These are phyloP conservation scores for Pythium aristosporum DNA, from an alignment of 352 stramenopile species.

Conservation along the genomic window DNA sequence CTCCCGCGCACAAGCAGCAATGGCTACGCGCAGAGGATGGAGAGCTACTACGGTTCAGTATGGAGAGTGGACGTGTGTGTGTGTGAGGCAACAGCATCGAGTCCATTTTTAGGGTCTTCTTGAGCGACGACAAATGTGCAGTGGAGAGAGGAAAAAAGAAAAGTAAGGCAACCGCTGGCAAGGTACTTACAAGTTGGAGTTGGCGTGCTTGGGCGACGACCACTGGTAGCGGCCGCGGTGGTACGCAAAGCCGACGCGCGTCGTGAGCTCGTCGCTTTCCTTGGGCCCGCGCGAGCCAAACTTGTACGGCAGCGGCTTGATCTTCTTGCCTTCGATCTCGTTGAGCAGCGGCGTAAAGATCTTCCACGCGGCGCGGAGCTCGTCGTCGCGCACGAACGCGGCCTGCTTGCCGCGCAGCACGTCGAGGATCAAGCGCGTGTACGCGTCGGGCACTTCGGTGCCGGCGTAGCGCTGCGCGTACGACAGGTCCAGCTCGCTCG, in stretches of 20 bases:
- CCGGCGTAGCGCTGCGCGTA: conserved; percentile 90
- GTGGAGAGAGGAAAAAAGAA: background rate
- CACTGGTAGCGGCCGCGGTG: conserved; percentile 76
- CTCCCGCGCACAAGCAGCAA: too few relatives aligned
- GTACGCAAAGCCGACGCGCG: conserved; percentile 73
- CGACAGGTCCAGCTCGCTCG: conserved; percentile 96
- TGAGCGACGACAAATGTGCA: background rate
- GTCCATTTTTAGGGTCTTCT: too few relatives aligned
- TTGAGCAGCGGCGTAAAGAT: conserved; percentile 99
- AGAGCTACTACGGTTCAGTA: too few relatives aligned
- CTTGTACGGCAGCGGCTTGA: conserved; percentile 91
- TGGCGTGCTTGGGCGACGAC: conserved; percentile 41
- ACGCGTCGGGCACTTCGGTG: conserved; percentile 94
- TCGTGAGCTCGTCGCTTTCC: conserved; percentile 84
- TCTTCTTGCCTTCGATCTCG: conserved; percentile 91
- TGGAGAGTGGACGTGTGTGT: too few relatives aligned
- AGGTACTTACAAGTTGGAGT: conserved; percentile 45
- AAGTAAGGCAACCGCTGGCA: background rate
- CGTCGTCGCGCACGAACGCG: conserved; percentile 97
- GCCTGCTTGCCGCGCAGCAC: conserved; percentile 95
- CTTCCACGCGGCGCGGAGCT: conserved; percentile 95
- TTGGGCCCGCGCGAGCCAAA: conserved; percentile 92
- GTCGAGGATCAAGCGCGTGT: conserved; percentile 97
- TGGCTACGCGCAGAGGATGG: too few relatives aligned
- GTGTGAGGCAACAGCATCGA: too few relatives aligned